Base-by-base conservation (phyloP, 2,329 filamentous ascomycete genomes). In the Aspergillus fijiensis region DNA sequence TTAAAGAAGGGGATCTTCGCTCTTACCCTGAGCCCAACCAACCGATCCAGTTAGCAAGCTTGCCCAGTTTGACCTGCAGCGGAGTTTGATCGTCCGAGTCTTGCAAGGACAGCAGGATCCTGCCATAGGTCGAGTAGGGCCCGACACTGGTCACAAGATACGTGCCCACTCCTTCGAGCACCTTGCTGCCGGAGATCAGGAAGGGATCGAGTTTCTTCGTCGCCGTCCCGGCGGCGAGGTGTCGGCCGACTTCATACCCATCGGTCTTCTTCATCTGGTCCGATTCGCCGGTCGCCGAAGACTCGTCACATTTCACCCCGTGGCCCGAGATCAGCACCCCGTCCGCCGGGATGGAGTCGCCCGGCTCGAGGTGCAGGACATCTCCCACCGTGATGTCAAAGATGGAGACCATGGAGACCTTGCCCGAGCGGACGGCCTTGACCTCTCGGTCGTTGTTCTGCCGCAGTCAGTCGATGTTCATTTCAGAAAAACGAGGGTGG, bases 151-250 rank as follows among this genome's bases (percentile, higher is more conserved):
- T 92, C 61, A 88, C 86, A 74, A 92, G 80, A 68, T 87, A 92
- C 2, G 87, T 91, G 12, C 89, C 89, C 9, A 91, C 85, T 49
- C 89, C 89, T 71, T 92, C 89, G 77, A 91, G 88, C 60, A 92
- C 88, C 63, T 89, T 89, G 55, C 87, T 84, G 33, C 89, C 93
- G 31, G 92, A 96, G 66, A 96, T 90, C 68, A 97, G 84, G 69
- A 89, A 90, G 1, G 87, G 87, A 61, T 90, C 87, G 3, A 88
- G 76, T 51, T 86, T 83, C 60, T 81, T 83, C 4, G 79, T 77
- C 21, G 80, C 81, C 12, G 76, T 80, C 16, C 84, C 81, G 9
- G 81, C 79, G 52, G 83, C 77, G 29, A 89, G 79, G 3, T 80
- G 78, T 45, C 82, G 76, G 76, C 83, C 86, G 42, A 86, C 86